Evolutionary conservation across 805 yeast genomes (phyloP).

Genomic region (Sugiyamaella chiloensis): DNA sequence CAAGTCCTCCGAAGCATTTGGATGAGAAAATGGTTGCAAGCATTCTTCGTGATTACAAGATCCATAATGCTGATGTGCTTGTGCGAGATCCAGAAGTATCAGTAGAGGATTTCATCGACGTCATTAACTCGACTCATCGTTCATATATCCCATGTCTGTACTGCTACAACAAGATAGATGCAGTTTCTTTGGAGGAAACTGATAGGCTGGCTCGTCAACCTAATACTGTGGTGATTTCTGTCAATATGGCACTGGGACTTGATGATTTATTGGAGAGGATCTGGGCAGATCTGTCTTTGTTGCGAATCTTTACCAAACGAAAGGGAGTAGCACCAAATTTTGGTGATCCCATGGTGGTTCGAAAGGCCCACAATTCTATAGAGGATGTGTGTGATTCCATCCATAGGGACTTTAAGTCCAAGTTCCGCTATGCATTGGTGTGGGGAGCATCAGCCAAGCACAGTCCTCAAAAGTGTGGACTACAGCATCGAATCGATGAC

Average conservation of each 20-base stretch:
- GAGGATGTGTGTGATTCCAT: conserved; percentile 88
- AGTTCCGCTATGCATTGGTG: conserved; percentile 89
- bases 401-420: conserved; percentile 87
- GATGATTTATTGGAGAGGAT: conserved; percentile 88
- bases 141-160: conserved; percentile 88
- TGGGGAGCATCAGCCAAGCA: conserved; percentile 97
- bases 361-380: conserved; percentile 67
- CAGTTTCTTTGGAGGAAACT: conserved; percentile 90
- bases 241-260: conserved; percentile 82
- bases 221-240: conserved; percentile 89
- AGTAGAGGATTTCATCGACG: conserved; percentile 89
- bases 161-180: conserved; percentile 92
- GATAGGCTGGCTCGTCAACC: conserved; percentile 91
- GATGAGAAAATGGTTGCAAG: conserved; percentile 77
- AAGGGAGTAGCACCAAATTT: conserved; percentile 82
- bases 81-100: conserved; percentile 86
- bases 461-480: conserved; percentile 95
- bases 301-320: conserved; percentile 79
- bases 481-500: conserved; percentile 76
- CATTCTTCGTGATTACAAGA: conserved; percentile 78
- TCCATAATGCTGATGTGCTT: conserved; percentile 91
- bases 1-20: conserved; percentile 75
- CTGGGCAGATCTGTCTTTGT: conserved; percentile 80
- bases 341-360: conserved; percentile 85
- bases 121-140: conserved; percentile 81